Percentiles rank a stretch among this genome's conserved stretches.
Conservation (phyloP, 305 asterid species). For the Fraxinus dipetala region DNA sequence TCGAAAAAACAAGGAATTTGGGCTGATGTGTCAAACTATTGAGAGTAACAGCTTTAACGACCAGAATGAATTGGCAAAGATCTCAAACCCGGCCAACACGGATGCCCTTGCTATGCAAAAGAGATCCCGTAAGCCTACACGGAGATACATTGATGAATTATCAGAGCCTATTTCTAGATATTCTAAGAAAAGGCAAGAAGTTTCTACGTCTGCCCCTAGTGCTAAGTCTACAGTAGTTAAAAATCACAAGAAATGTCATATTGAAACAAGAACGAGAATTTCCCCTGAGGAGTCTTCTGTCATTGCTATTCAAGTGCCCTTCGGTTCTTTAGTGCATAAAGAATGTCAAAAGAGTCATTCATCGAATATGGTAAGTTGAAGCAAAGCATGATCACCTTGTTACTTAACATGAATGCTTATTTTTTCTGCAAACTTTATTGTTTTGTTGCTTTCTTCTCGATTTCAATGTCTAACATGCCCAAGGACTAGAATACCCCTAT, state of each 20-base stretch:
- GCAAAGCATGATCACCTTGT: not conserved
- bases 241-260: conserved; percentile 41
- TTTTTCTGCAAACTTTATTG: not conserved
- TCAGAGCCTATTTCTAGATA: conserved; percentile 43
- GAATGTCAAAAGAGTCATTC: conserved; percentile 42
- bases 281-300: conserved; percentile 51
- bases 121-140: conserved; percentile 82
- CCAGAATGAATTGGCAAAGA: conserved; percentile 28
- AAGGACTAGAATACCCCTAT: not conserved
- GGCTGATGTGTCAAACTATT: conserved; percentile 25
- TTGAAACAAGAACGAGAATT: conserved; percentile 35
- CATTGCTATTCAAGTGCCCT: conserved; percentile 86
- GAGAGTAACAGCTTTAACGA: conserved; percentile 25
- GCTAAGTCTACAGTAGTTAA: conserved; percentile 40
- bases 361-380: conserved; percentile 33
- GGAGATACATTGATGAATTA: conserved; percentile 76
- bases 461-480: not conserved
- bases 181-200: conserved; percentile 39
- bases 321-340: conserved; percentile 53
- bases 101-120: conserved; percentile 41
- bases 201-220: conserved; percentile 38
- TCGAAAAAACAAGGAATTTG: conserved; percentile 32
- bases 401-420: not conserved
- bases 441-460: not conserved
- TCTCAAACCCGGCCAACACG: conserved; percentile 21